Evolutionary conservation across 2,329 filamentous ascomycete species (phyloP).

Genomic region (Thelonectria discophora): DNA sequence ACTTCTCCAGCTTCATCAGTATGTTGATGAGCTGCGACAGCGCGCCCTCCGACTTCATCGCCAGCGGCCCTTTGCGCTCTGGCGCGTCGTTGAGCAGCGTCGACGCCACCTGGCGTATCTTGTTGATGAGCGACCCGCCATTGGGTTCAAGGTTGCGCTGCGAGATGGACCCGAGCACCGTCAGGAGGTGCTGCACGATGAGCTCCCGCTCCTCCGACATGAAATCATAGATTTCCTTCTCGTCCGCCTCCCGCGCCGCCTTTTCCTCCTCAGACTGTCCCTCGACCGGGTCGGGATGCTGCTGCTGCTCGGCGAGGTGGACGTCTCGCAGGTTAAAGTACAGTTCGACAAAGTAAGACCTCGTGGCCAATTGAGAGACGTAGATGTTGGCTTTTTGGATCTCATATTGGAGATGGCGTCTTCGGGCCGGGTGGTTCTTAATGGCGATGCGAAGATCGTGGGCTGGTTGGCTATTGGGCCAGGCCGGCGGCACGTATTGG

Average conservation of each 20-base stretch:
- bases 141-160: slow-evolving; percentile 86
- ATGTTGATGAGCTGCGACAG: slow-evolving; percentile 78
- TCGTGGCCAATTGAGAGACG: slow-evolving; percentile 79
- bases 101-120: slow-evolving; percentile 84
- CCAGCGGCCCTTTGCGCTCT: slow-evolving; percentile 60
- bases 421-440: slow-evolving; percentile 58
- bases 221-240: slow-evolving; percentile 63
- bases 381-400: slow-evolving; percentile 94
- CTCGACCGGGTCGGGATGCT: slow-evolving; percentile 48
- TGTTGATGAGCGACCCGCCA: slow-evolving; percentile 73
- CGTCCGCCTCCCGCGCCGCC: slow-evolving; percentile 51
- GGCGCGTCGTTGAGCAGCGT: slow-evolving; percentile 73
- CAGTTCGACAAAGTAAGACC: slow-evolving; percentile 86
- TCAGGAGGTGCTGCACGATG: slow-evolving; percentile 82
- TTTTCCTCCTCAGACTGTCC: slow-evolving; percentile 50
- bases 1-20: slow-evolving; percentile 76
- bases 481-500: slow-evolving; percentile 62
- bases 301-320: slow-evolving; percentile 59
- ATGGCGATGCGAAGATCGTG: slow-evolving; percentile 62
- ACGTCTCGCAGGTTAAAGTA: slow-evolving; percentile 81
- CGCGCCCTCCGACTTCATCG: slow-evolving; percentile 72
- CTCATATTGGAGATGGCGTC: slow-evolving; percentile 76
- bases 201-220: slow-evolving; percentile 81
- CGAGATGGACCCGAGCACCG: slow-evolving; percentile 78
- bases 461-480: slow-evolving; percentile 55